Base-by-base conservation (phyloP, 2,329 filamentous ascomycete genomes). In the Cytospora piceae region DNA sequence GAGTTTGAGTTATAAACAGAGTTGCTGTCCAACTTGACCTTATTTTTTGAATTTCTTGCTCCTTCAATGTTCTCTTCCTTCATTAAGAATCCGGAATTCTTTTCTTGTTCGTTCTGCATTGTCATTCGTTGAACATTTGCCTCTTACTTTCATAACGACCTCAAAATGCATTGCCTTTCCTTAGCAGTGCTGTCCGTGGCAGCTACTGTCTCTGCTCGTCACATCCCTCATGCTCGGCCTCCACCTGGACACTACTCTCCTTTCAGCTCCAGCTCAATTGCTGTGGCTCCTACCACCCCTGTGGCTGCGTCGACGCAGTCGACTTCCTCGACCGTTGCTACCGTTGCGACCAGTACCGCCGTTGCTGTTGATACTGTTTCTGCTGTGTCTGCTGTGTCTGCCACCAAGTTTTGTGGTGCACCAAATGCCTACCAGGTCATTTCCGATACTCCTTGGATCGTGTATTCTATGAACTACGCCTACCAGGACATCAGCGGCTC, bases 391-490 rank as follows among this genome's bases (percentile, higher is more conserved):
- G 20, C 53, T 5, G 58, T 53, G 17, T 27, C 58, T 31, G 37
- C 54, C 27, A 67, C 65, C 27, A 67, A 66, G 20, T 72, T 66
- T 31, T 72, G 71, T 56, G 71, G 71, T 39, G 71, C 66, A 3
- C 71, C 71, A 3, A 64, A 72, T 46, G 73, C 72, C 27, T 75
- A 71, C 58, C 60, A 72, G 8, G 71, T 80, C 59, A 71, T 81
- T 31, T 70, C 72, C 14, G 73, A 74, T 58, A 79, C 78, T 0
- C 77, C 77, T 11, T 80, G 78, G 78, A 80, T 81, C 52, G 77
- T 81, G 20, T 80, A 74, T 70, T 79, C 78, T 68, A 81, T 81
- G 78, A 77, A 78, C 64, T 81, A 81, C 72, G 78, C 78, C 69
- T 74, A 77, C 58, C 71, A 74, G 34, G 68, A 73, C 57, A 79